Evolutionary conservation across 1,139 yeast genomes (phyloP), one percentile per base, ranked within the genome.

Genomic region (Spencermartinsiella ligniputridi): DNA sequence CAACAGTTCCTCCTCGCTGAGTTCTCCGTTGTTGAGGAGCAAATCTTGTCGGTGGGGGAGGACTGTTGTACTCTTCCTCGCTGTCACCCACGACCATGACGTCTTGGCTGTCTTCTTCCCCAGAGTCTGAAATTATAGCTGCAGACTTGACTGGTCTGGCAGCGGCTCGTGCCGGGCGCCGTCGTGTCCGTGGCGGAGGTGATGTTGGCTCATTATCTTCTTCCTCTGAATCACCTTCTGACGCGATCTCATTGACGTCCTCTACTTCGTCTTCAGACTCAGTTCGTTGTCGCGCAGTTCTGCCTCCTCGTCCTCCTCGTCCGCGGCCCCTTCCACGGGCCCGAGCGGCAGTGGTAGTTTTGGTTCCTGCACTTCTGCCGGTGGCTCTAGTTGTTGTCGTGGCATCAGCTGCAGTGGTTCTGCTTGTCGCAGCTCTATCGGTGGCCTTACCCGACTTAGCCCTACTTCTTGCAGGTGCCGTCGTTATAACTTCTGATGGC

Each of bases 41-140:
- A 22, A 8, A 40, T 17, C 29, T 35, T 30, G 12, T 15, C 13
- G 16, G 19, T 29, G 33, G 40, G 32, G 29, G 17, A 35, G 16
- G 37, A 38, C 35, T 21, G 6, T 22, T 18, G 37, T 3, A 6
- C 19, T 19, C 15, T n/a, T 16, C 17, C 35, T 13, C 12, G 30
- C 35, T 18, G 18, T 29, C 32, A 30, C 27, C 16, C 27, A 21
- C 13, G 17, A 32, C 30, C 11, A 22, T 22, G 9, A 6, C 25
- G 25, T 22, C 25, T 22, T 22, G 25, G 11, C 37, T 40, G 21
- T n/a, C n/a, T n/a, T n/a, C n/a, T 5, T 29, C 21, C 2, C 37
- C 47, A 20, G 44, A 40, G 4, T 40, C 44, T 1, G 36, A 20
- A 12, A 39, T 39, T 3, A 27, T 29, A 11, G 41, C 30, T 3